Evolutionary conservation across 192 early-diverging fungal genomes (phyloP), one percentile per base, ranked within the genome.

Genomic region (Powellomyces hirtus): DNA sequence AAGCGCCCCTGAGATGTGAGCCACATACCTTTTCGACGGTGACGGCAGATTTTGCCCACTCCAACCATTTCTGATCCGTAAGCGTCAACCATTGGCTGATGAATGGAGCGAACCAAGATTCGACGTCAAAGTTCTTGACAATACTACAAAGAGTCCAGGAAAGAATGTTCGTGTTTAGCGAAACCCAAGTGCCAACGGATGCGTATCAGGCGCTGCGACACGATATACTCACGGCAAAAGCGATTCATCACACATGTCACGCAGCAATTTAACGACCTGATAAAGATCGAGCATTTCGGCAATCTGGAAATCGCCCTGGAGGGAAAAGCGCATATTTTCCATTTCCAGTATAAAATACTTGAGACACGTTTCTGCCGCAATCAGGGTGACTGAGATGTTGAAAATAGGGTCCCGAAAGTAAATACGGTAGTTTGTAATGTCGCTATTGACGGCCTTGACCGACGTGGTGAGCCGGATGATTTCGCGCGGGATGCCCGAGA

Each of bases 11-110:
- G 40, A 18, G 40, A 42, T 8, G n/a, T n/a, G n/a, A 63, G 22
- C 31, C 6, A 13, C 70, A 46, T 79, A 88, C 87, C 67, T 85
- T 72, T 53, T 94, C 92, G 33, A 85, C 77, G n/a, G 77, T 58
- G 31, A 90, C 85, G 5, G 89, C 86, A 56, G 77, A 80, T 31
- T 72, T 70, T 8, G 91, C 88, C 91, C 91, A 92, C 34, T 87
- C 88, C 4, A 77, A 66, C 56, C 88, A 89, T n/a, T 84, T 82
- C 6, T 69, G 59, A 50, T 92, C 84, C 20, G 87, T 86, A 0
- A 74, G 74, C 14, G 80, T 68, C 42, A 94, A 64, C 83, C 88
- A 93, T 45, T 82, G 75, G 11, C 76, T 71, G n/a, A 94, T 87
- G 64, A 88, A 87, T 1, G 84, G 83, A 22, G 75, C 67, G 64